These are phyloP conservation scores for Candida pseudoglaebosa DNA, from an alignment of 805 yeast genomes.

Conservation along the genomic window DNA sequence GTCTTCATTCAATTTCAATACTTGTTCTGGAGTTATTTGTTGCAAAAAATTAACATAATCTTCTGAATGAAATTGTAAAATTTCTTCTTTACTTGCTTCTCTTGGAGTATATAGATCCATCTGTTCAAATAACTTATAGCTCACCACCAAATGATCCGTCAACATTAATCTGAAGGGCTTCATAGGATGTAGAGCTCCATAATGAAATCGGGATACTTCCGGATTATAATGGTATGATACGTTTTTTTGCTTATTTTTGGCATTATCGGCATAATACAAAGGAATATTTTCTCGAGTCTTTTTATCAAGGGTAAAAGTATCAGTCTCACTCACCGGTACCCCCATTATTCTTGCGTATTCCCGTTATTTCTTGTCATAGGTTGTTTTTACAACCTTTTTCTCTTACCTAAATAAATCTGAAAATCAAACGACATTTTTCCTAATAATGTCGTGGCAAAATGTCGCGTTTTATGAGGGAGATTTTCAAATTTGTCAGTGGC, in stretches of 20 bases:
- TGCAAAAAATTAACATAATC: constrained; percentile 80
- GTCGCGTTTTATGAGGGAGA: neutral
- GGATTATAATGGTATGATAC: constrained; percentile 90
- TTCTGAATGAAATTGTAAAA: constrained; percentile 77
- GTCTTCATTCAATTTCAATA: constrained; percentile 52
- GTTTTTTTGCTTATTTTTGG: constrained; percentile 38
- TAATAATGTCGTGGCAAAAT: neutral
- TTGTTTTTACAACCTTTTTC: too few relatives aligned
- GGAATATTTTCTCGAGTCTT: constrained; percentile 33
- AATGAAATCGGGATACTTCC: constrained; percentile 75
- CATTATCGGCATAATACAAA: constrained; percentile 21
- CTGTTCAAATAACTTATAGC: constrained; percentile 78
- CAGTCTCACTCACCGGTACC: constrained; percentile 14
- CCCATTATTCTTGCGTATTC: constrained; percentile 6
- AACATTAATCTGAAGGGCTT: constrained; percentile 92
- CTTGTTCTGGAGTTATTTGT: constrained; percentile 71
- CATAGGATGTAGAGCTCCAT: constrained; percentile 97
- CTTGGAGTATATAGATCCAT: constrained; percentile 90
- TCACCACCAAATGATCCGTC: constrained; percentile 85
- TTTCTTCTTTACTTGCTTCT: constrained; percentile 76
- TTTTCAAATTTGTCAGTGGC: neutral
- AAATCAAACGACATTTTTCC: neutral
- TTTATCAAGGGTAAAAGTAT: constrained; percentile 32
- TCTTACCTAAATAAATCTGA: neutral
- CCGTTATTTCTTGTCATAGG: too few relatives aligned